Conservation (phyloP, 2,329 filamentous ascomycete genomes). For the Xylaria sp. region DNA sequence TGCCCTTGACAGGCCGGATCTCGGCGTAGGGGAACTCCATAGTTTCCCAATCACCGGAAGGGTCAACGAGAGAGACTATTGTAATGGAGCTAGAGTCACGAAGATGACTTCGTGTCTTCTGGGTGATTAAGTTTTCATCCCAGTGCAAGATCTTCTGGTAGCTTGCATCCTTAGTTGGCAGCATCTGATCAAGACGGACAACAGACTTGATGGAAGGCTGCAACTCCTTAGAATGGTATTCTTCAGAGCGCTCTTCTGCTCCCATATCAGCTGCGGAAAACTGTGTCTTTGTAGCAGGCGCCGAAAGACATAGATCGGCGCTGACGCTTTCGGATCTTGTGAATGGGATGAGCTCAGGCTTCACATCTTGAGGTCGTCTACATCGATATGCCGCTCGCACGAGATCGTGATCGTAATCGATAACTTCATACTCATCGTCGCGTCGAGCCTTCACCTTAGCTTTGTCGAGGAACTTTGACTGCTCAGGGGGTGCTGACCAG, state of each 20-base stretch:
- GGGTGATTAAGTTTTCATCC: conserved; percentile 16
- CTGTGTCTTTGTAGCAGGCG: conserved; percentile 46
- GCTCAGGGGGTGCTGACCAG: conserved; percentile 39
- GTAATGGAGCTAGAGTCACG: conserved; percentile 28
- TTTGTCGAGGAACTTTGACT: conserved; percentile 35
- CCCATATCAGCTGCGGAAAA: conserved; percentile 32
- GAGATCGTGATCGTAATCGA: conserved; percentile 32
- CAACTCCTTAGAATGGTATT: conserved; percentile 30
- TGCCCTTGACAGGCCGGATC: conserved; percentile 39
- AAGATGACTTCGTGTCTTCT: background rate
- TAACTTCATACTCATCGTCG: conserved; percentile 38
- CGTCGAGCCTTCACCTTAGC: conserved; percentile 20
- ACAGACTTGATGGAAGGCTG: conserved; percentile 33
- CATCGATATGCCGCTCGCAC: conserved; percentile 38
- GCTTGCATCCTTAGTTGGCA: conserved; percentile 34
- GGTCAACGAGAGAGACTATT: conserved; percentile 21
- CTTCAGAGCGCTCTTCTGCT: conserved; percentile 29
- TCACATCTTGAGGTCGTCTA: conserved; percentile 28
- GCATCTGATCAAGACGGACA: conserved; percentile 38
- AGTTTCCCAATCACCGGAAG: conserved; percentile 18
- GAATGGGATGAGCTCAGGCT: conserved; percentile 33
- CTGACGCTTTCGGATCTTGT: conserved; percentile 40
- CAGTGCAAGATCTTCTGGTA: conserved; percentile 37
- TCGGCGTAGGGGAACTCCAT: conserved; percentile 41
- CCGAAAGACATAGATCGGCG: conserved; percentile 46